These are phyloP conservation scores for Phytophthora citrophthora DNA, from an alignment of 352 stramenopile species.

Conservation along the genomic window DNA sequence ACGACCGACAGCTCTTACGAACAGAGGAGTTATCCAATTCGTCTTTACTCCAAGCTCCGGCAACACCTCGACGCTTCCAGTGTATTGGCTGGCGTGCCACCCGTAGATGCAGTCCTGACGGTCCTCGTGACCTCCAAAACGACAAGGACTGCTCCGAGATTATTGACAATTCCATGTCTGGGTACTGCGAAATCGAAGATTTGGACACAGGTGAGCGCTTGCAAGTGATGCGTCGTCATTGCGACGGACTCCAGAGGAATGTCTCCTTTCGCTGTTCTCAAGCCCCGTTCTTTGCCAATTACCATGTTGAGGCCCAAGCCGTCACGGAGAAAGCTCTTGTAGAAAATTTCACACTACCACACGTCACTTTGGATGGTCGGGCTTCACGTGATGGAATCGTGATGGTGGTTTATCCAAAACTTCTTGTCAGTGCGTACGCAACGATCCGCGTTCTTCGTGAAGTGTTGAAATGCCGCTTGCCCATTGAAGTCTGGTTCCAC, in stretches of 20 bases:
- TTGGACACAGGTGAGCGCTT: not conserved
- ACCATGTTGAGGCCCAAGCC: no score
- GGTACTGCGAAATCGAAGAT: not conserved
- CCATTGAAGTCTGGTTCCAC: not conserved
- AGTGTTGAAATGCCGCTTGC: not conserved
- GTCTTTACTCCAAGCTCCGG: no score
- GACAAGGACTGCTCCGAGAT: not conserved
- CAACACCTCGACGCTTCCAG: not conserved
- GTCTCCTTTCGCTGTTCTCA: no score
- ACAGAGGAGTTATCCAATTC: no score
- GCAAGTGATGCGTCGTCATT: constrained; percentile 2
- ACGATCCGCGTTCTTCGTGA: not conserved
- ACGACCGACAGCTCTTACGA: no score
- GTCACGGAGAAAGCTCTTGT: no score
- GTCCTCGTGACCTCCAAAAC: not conserved
- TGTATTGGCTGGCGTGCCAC: not conserved
- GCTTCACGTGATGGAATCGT: not conserved
- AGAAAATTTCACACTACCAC: not conserved
- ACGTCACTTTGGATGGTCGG: not conserved
- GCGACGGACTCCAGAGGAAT: not conserved
- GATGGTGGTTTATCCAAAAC: not conserved
- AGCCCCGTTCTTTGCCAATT: no score
- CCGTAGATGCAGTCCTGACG: not conserved
- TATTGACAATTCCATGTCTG: not conserved
- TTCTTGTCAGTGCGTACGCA: not conserved